Base-by-base conservation (phyloP, 345 rosid species). In the Durio zibethinus region DNA sequence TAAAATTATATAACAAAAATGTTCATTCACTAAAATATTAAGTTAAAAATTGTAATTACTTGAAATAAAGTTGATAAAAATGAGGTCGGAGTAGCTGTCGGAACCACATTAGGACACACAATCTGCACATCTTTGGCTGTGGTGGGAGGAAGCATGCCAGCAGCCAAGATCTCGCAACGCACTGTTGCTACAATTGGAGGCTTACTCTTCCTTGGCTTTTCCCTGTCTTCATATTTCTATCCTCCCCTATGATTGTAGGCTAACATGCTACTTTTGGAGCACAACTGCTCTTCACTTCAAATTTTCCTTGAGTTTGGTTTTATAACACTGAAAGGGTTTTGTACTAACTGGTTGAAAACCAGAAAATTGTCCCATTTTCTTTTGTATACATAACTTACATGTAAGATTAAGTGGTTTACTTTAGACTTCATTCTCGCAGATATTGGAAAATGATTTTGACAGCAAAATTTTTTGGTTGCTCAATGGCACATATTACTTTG, bases 141-240 rank as follows among this genome's bases (percentile, higher is more conserved):
- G 79, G 89, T 96, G 40, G 99, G 99, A 68, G 99, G 99, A 75
- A 96, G 99, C 91, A 89, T 96, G 95, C 82, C 93, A 25, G 99
- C 99, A 60, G 89, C 99, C 64, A 96, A 88, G 85, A 96, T 96
- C 80, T 93, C 99, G 0, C 99, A 96, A 77, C 89, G 94, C 77
- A 92, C 99, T 0, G 99, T 96, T n/a, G 99, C 99, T 4, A 88
- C 91, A 0, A 76, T 96, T 15, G 99, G 99, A 74, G 99, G 99
- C 82, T 65, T 96, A 74, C 98, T 96, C 75, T 96, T 96, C 90
- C 96, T 96, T 1, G 82, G 94, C 23, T 96, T 96, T 77, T 96
- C 99, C 15, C 53, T 96, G 61, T 93, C 99, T 12, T 96, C 99
- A 10, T 96, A 93, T 83, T 90, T 93, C 84, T 96, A 93, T 77